These are phyloP conservation scores for Termitomyces sp. DNA, from an alignment of 768 basidiomycete genomes.

Conservation along the genomic window DNA sequence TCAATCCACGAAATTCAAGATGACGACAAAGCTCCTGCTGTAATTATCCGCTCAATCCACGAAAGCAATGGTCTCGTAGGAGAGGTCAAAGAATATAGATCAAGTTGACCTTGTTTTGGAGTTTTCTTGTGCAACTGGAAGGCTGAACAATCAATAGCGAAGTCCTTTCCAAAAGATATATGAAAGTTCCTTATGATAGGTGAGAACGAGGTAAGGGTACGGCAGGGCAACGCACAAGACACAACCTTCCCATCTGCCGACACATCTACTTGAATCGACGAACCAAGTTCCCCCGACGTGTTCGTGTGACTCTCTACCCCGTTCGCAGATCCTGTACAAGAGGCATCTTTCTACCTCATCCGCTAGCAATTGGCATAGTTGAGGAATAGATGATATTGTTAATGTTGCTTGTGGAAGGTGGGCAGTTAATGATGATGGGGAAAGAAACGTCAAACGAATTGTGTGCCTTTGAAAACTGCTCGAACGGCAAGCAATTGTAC, in stretches of 20 bases:
- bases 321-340: slow-evolving; percentile 60
- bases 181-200: slow-evolving; percentile 50
- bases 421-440: slow-evolving; percentile 72
- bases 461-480: slow-evolving; percentile 44
- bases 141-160: slow-evolving; percentile 51
- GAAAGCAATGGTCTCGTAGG: slow-evolving; percentile 32
- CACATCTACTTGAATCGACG: slow-evolving; percentile 63
- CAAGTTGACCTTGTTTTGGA: slow-evolving; percentile 31
- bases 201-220: not conserved
- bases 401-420: slow-evolving; percentile 79
- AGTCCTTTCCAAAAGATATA: slow-evolving; percentile 45
- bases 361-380: slow-evolving; percentile 65
- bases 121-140: slow-evolving; percentile 41
- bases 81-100: slow-evolving; percentile 31
- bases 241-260: slow-evolving; percentile 78
- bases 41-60: slow-evolving; percentile 52
- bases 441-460: slow-evolving; percentile 66
- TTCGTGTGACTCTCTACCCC: slow-evolving; percentile 49
- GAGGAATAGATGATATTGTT: slow-evolving; percentile 66
- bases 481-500: not conserved
- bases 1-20: slow-evolving; percentile 45
- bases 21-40: slow-evolving; percentile 23
- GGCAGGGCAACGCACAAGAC: slow-evolving; percentile 50
- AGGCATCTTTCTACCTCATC: slow-evolving; percentile 76
- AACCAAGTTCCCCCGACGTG: slow-evolving; percentile 70